Evolutionary conservation across 1,284 basidiomycete genomes (phyloP), one percentile per base, ranked within the genome.

Genomic region (Sphagnurus paluster): DNA sequence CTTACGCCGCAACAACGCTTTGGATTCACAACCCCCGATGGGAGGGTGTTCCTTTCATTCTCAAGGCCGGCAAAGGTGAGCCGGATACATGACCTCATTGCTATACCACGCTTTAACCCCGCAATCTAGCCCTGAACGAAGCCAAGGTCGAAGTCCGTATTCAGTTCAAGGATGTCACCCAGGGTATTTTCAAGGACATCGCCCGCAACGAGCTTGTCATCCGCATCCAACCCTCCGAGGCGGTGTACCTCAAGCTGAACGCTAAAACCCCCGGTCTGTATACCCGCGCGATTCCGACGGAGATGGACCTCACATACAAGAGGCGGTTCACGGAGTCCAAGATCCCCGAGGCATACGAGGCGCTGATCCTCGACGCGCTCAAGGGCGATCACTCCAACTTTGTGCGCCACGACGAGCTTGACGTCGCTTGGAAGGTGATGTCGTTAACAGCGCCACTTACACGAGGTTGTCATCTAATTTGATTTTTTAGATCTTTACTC

Each of bases 301-400:
- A 98, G 71, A 94, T 98, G 87, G 94, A 98, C 71, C 70, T 98
- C 59, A 95, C 94, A 17, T 98, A 98, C 80, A 95, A 96, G 81
- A 79, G 88, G 51, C 84, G 95, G 41, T 98, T 97, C 75, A 74
- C 80, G 30, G 93, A 94, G 50, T 71, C 82, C 46, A 86, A 87
- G 67, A 94, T 97, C 51, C 94, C 94, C 19, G 93, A 95, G 72
- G 93, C 94, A 25, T 97, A 97, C 67, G 93, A 97, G 71, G 85
- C 87, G 14, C 81, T 96, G 46, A 93, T 96, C 60, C 76, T 94
- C 51, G 93, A 96, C 61, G 90, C 90, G 5, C 76, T 96, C 64
- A 90, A 86, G 59, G 90, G 90, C 14, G 89, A 92, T 60, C 89
- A 91, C 65, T 92, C 90, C 23, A 92, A 92, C 70, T 97, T 97